Evolutionary conservation across 805 yeast species (phyloP), one percentile per base, ranked within the genome.

Genomic region (Candida ovalis): DNA sequence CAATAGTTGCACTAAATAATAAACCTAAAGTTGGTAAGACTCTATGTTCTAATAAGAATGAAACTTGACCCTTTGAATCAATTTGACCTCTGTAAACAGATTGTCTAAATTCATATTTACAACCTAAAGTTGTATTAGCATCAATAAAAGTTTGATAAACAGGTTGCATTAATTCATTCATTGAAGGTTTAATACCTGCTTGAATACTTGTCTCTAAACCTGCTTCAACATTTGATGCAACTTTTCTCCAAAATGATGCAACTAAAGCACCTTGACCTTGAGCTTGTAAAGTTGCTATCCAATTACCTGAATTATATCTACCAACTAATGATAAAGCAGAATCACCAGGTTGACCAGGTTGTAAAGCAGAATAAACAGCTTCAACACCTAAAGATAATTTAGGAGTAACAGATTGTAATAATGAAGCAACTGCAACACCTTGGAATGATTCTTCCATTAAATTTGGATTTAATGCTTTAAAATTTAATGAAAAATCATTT

Each of bases 31-130:
- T 88, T 64, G 98, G 98, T 62, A 91, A 77, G 46, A 94, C 82
- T 69, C 96, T 84, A 76, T 90, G 89, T 75, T 94, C 99, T 68
- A 94, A 76, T 76, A 90, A 82, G 61, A 90, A 88, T 48, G 88
- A 78, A 46, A 92, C 95, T 73, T 88, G 89, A 72, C 99, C 99
- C 51, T 78, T 75, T 44, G 95, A 82, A 73, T 90, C 97, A 53
- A 94, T 65, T 71, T 91, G 96, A 64, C 97, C 97, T 73, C 99
- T 84, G 81, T 90, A 90, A 46, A 89, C 84, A 49, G 95, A 85
- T 72, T 89, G 95, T 75, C 97, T 89, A 80, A 89, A 94, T 75
- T 94, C 98, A 72, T 92, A 92, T 74, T 92, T 94, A 62, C 96
- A 96, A 72, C 97, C 99, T 49, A 92, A 67, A 51, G 97, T 87